Percentiles rank a stretch among this genome's conserved stretches.
Conservation (phyloP, 139 green algal genomes). For the Pseudopediastrum boryanum region DNA sequence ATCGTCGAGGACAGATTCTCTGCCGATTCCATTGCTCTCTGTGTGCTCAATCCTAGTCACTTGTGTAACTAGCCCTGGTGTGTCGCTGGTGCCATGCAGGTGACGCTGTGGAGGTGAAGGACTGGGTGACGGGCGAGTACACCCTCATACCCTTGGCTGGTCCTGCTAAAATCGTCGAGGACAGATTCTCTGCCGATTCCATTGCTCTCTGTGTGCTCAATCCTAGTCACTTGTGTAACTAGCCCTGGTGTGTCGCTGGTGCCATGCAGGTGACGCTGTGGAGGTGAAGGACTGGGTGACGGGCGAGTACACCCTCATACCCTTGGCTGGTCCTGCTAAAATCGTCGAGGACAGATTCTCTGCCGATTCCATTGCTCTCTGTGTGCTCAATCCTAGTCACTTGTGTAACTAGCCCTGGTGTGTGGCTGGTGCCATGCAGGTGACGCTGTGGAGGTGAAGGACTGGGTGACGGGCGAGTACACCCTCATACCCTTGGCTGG, state of each 20-base stretch:
- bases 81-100: conserved; percentile 24
- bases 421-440: conserved; percentile 24
- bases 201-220: too few species aligned
- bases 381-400: too few species aligned
- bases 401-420: background rate
- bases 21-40: too few species aligned
- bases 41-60: too few species aligned
- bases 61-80: background rate
- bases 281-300: conserved; percentile 60
- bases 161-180: conserved; percentile 54
- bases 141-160: conserved; percentile 56
- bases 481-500: conserved; percentile 56
- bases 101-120: conserved; percentile 54
- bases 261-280: conserved; percentile 55
- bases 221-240: too few species aligned
- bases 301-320: conserved; percentile 44
- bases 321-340: conserved; percentile 61
- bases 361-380: too few species aligned
- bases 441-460: conserved; percentile 54
- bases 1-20: too few species aligned
- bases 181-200: too few species aligned
- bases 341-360: too few species aligned
- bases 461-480: conserved; percentile 52
- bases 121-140: conserved; percentile 52
- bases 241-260: too few species aligned